These are phyloP conservation scores for Fusarium sororula DNA, from an alignment of 2,329 filamentous ascomycete species.

Conservation along the genomic window DNA sequence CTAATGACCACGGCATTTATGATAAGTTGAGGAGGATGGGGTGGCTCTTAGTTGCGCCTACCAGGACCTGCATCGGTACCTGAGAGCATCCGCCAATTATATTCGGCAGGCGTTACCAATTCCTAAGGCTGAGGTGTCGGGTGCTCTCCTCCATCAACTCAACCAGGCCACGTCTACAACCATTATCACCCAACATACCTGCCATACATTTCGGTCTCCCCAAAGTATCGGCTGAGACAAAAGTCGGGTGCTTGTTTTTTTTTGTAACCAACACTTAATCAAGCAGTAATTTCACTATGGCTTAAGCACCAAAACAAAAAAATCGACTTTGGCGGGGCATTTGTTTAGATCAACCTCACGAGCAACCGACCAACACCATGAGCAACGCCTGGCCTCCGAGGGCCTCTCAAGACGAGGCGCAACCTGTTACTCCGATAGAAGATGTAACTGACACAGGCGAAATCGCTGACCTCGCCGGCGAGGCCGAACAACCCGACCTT, in stretches of 20 bases:
- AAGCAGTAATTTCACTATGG: conserved; percentile 17
- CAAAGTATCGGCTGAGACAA: neutral
- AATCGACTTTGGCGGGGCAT: conserved; percentile 38
- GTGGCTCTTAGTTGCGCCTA: conserved; percentile 2
- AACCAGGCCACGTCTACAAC: conserved; percentile 24
- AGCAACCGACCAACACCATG: conserved; percentile 48
- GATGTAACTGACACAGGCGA: conserved; percentile 57
- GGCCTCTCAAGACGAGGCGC: conserved; percentile 46
- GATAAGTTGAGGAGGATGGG: conserved; percentile 1
- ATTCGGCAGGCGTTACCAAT: conserved; percentile 18
- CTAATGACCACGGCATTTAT: neutral
- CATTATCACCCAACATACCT: conserved; percentile 8
- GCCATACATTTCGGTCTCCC: conserved; percentile 4
- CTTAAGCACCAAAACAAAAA: conserved; percentile 22
- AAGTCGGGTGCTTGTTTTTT: neutral
- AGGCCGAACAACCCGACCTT: conserved; percentile 49
- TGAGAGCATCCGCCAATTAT: conserved; percentile 34
- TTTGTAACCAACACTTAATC: neutral
- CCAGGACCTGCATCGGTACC: neutral
- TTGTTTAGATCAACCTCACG: conserved; percentile 33
- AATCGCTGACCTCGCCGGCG: conserved; percentile 44
- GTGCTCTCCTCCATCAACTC: neutral
- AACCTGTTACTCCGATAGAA: conserved; percentile 41
- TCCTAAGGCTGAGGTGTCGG: conserved; percentile 24
- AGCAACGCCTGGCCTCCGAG: conserved; percentile 56